These are phyloP conservation scores for Apiotrichum gamsii DNA, from an alignment of 1,284 basidiomycete genomes.

Conservation along the genomic window DNA sequence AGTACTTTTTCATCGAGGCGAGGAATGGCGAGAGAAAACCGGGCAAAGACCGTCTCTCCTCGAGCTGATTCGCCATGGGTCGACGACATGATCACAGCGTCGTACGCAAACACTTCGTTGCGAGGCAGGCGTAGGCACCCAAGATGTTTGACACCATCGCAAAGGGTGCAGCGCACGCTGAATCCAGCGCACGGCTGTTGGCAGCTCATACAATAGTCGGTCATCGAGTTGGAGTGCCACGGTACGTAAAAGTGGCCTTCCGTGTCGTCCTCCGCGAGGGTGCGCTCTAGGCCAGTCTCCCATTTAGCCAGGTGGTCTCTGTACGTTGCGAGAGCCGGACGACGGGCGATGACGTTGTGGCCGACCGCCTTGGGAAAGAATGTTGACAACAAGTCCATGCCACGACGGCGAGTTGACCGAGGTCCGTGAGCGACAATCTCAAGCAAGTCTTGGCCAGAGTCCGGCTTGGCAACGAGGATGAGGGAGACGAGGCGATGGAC, in stretches of 20 bases:
- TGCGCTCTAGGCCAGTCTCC: conserved; percentile 34
- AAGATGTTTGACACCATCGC: conserved; percentile 28
- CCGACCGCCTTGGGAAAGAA: conserved; percentile 64
- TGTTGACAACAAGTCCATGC: conserved; percentile 55
- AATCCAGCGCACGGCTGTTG: conserved; percentile 27
- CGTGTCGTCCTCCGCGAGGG: conserved; percentile 26
- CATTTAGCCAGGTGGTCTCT: conserved; percentile 24
- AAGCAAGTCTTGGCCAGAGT: conserved; percentile 62
- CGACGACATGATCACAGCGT: conserved; percentile 16
- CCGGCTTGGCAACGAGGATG: conserved; percentile 59
- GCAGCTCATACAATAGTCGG: conserved; percentile 19
- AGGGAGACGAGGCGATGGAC: conserved; percentile 57
- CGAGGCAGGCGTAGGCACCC: conserved; percentile 24
- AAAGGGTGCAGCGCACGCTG: conserved; percentile 31
- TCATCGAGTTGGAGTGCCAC: conserved; percentile 20
- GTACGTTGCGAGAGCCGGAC: conserved; percentile 29
- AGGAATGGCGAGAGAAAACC: conserved; percentile 25
- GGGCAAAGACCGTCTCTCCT: conserved; percentile 15
- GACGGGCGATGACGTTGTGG: conserved; percentile 51
- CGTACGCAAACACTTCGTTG: conserved; percentile 22
- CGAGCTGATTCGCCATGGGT: not conserved
- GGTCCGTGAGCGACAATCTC: conserved; percentile 63
- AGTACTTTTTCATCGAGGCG: conserved; percentile 26
- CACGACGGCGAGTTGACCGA: conserved; percentile 53
- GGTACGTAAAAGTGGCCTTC: conserved; percentile 34